Evolutionary conservation across 2,329 filamentous ascomycete genomes (phyloP), one percentile per base, ranked within the genome.

Genomic region (Helminthosporium solani): DNA sequence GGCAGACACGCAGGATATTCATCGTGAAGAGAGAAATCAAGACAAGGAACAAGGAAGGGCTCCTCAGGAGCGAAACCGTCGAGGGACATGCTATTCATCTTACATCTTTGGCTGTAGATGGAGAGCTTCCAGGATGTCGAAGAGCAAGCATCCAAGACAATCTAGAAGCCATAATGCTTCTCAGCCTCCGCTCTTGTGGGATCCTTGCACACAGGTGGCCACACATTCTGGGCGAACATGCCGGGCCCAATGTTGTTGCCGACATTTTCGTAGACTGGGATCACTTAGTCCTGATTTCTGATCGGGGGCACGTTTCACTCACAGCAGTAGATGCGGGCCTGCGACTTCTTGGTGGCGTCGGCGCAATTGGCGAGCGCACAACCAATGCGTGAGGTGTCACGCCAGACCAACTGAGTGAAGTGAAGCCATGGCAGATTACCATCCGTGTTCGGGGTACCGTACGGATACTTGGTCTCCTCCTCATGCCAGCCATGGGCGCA

Each of bases 341-440:
- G 64, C 15, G 52, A 25, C 14, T 54, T 55, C 15, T 44, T 33
- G 19, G 36, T 31, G 9, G 48, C 44, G 34, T 55, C 48, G 9
- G 40, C 27, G 54, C 67, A 68, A 43, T 61, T 51, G 15, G 54
- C 57, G 3, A 68, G 33, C 33, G 68, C 67, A 46, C 68, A 71
- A 30, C 68, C 68, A 23, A 71, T 49, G n/a, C 57, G 61, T 2
- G 60, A 53, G 11, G 57, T 60, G 49, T 66, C 64, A 39, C 66
- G 66, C 68, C 68, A 71, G 40, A 71, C 67, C 53, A 71, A 54
- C 57, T 71, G 68, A 6, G 65, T 63, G 56, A 71, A 71, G 57
- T 71, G 67, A 12, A 60, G 53, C 25, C 53, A 66, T 45, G 57
- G 34, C 5, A 41, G 8, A 9, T 33, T 7, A 15, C 49, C 35